Evolutionary conservation across 2,329 filamentous ascomycete species (phyloP).

Genomic region (Colletotrichum aenigma): DNA sequence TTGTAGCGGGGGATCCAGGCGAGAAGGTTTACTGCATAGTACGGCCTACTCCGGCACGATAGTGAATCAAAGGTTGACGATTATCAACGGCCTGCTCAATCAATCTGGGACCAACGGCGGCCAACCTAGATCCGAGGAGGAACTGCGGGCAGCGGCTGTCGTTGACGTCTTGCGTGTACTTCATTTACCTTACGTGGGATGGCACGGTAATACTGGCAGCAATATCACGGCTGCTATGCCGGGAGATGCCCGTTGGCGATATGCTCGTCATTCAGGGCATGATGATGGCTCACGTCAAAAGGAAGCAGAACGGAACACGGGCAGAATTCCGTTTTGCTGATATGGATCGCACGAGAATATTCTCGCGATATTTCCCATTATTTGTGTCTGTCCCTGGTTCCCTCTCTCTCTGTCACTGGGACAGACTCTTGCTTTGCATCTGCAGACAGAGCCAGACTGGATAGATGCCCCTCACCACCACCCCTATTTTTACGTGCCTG

Average conservation of each 20-base stretch:
- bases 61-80: neutral
- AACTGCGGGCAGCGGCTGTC: neutral
- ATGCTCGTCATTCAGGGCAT: slow-evolving; percentile 11
- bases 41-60: neutral
- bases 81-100: neutral
- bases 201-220: neutral
- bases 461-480: neutral
- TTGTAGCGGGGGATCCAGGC: neutral
- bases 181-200: neutral
- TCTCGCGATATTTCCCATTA: neutral
- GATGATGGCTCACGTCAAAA: neutral
- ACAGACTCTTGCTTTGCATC: neutral
- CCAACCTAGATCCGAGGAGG: neutral
- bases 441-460: neutral
- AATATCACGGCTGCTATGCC: neutral
- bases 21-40: neutral
- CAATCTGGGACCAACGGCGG: neutral
- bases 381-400: neutral
- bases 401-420: neutral
- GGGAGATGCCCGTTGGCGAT: neutral
- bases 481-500: neutral
- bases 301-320: neutral
- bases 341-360: neutral
- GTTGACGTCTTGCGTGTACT: neutral
- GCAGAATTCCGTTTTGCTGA: neutral